phyloP scores from a whole-genome alignment of 106 monocot genomes.

The Phalaenopsis aphrodite region DNA sequence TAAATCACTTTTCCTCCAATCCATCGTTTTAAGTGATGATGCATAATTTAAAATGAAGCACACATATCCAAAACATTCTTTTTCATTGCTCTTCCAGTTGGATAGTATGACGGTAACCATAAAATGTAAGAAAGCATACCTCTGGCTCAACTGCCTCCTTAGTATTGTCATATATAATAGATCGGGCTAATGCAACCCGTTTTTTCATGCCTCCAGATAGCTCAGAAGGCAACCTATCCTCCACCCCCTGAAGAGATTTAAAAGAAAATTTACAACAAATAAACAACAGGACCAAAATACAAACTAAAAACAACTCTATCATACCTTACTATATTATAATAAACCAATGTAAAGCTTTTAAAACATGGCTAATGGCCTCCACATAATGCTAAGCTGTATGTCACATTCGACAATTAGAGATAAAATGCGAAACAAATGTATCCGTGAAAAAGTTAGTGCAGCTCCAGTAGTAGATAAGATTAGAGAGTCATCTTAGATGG shows the following conservation, averaged over 20 bases:
- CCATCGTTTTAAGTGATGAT: not conserved
- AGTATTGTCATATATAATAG: conserved; percentile 90
- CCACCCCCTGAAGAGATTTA: conserved; percentile 58
- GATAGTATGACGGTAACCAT: not conserved
- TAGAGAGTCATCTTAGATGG: no score
- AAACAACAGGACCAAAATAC: not conserved
- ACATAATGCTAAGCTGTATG: not conserved
- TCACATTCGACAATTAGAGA: not conserved
- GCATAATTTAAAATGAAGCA: not conserved
- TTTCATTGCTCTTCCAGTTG: not conserved
- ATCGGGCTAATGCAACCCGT: conserved; percentile 90
- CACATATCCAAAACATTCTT: not conserved
- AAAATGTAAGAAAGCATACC: conserved; percentile 28
- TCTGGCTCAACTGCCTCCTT: conserved; percentile 81
- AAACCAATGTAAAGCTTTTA: not conserved
- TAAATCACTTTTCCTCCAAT: not conserved
- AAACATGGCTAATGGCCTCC: not conserved
- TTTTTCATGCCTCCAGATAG: conserved; percentile 99
- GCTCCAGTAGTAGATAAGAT: no score
- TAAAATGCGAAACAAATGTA: no score
- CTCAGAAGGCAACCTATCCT: conserved; percentile 83
- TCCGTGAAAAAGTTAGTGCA: no score
- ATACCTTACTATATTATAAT: not conserved
- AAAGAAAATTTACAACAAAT: not conserved
- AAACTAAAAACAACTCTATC: not conserved